phyloP scores from a whole-genome alignment of 495 filamentous ascomycete genomes.

The Glarea lozoyensis region DNA sequence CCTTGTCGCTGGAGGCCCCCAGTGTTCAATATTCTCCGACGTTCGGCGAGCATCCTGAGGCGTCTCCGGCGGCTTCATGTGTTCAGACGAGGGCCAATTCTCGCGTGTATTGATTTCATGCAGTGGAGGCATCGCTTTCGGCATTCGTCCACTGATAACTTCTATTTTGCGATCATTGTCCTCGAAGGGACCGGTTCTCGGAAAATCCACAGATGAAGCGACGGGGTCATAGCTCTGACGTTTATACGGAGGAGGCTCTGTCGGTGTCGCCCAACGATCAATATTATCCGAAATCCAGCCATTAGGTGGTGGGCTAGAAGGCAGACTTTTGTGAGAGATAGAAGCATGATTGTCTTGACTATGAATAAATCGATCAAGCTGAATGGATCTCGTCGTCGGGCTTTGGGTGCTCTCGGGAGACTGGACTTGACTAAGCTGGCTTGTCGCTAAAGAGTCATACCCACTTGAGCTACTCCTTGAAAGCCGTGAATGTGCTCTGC shows the following conservation, averaged over 20 bases:
- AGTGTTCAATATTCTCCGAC: slow-evolving; percentile 1
- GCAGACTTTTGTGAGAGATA: slow-evolving; percentile 7
- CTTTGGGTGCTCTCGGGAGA: slow-evolving; percentile 6
- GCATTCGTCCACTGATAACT: too few species aligned
- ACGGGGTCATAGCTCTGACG: too few species aligned
- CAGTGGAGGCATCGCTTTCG: too few species aligned
- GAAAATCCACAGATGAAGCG: too few species aligned
- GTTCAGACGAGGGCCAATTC: too few species aligned
- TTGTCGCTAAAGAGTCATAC: slow-evolving; percentile 9
- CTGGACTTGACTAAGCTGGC: slow-evolving; percentile 13
- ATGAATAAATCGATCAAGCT: slow-evolving; percentile 5
- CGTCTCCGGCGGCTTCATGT: slow-evolving; percentile 5
- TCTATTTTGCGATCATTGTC: too few species aligned
- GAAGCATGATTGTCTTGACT: slow-evolving; percentile 10
- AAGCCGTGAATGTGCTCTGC: slow-evolving; percentile 6
- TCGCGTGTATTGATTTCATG: too few species aligned
- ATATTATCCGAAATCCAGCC: too few species aligned
- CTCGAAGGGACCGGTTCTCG: too few species aligned
- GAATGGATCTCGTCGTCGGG: slow-evolving; percentile 13
- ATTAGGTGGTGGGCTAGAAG: too few species aligned
- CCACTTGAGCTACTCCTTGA: slow-evolving; percentile 14
- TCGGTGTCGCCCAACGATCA: too few species aligned
- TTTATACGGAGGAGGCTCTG: too few species aligned
- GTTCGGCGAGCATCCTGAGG: slow-evolving; percentile 4
- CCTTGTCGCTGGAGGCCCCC: slow-evolving; percentile 2